Evolutionary conservation across 768 basidiomycete species (phyloP), one percentile per base, ranked within the genome.

Genomic region (Gymnopilus dilepis): DNA sequence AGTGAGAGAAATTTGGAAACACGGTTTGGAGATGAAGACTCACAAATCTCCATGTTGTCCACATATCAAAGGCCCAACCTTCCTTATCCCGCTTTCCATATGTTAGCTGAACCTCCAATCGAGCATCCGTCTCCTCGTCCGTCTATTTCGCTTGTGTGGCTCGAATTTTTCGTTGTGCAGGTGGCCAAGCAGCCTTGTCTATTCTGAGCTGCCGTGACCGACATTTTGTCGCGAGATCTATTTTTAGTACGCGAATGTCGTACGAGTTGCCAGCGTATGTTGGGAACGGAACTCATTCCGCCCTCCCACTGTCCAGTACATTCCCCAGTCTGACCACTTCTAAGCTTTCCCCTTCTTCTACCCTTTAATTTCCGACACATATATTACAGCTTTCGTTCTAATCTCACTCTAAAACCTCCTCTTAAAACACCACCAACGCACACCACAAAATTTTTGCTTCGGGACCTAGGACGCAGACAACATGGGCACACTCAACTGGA

Each of bases 401-500:
- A 37, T 41, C 53, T 30, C 15, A 56, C 41, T 17, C 21, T 56
- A 19, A 40, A 38, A 17, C 13, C 19, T 28, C 28, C 19, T 17
- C 41, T 9, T 31, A 7, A 11, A 30, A 26, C 19, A 31, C 47
- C 47, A 24, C 3, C 43, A 37, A 26, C 28, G 6, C 13, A 31
- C 13, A 9, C 28, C 28, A 50, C 9, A 13, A 28, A 28, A 47
- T 12, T 15, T 26, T 17, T 13, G 4, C n/a, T 19, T n/a, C n/a
- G n/a, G n/a, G n/a, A 15, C 34, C 8, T 37, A 11, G 34, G 8
- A 37, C 34, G 34, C 15, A 11, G 34, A 47, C 24, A 17, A 63
- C 61, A 87, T 92, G 88, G 83, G 80, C 59, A 76, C 82, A 63
- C 67, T 81, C 8, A 82, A 84, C 57, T 87, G 89, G 85, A 74